Evolutionary conservation across 208 protist species (phyloP), one percentile per base, ranked within the genome.

Genomic region (Willaertia magna): DNA sequence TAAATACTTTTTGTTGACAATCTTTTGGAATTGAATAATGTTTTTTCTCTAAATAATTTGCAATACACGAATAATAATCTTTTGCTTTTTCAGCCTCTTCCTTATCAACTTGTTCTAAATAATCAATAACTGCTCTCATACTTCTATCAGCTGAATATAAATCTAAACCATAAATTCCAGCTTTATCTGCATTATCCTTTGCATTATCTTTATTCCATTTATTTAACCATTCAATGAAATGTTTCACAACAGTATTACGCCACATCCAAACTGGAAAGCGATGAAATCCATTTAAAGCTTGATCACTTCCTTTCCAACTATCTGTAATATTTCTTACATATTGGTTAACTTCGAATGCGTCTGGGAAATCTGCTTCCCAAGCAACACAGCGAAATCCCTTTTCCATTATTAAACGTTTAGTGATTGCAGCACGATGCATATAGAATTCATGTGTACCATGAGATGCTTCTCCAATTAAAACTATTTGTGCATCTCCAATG

Each of bases 361-460:
- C 87, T 26, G 84, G 84, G 44, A 78, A 88, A 83, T 88, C 84
- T 2, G 59, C 83, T 40, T 88, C 87, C 4, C 74, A 42, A 16
- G 42, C 47, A 9, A 88, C 85, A 74, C 46, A 85, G 46, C 48
- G 51, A 49, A 88, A 88, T n/a, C 84, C 84, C 34, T 87, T 83
- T 49, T 88, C 87, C 26, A 49, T 40, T 20, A 88, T 88, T 14
- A 88, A 49, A 30, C 61, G 12, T 74, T 87, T 87, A 0, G 87
- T 86, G 22, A 88, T 79, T 11, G 52, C 81, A 26, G 85, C 47
- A 46, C 85, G 4, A 18, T 43, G 30, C 42, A 61, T 55, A 39
- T 88, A 88, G 40, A 88, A 88, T 49, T 88, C 87, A 52, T 87
- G 46, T 11, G 87, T 88, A 40, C 87, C 87, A 59, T 88, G 87